phyloP scores from a whole-genome alignment of 2,329 filamentous ascomycete genomes.

The Xylariaceae sp. region DNA sequence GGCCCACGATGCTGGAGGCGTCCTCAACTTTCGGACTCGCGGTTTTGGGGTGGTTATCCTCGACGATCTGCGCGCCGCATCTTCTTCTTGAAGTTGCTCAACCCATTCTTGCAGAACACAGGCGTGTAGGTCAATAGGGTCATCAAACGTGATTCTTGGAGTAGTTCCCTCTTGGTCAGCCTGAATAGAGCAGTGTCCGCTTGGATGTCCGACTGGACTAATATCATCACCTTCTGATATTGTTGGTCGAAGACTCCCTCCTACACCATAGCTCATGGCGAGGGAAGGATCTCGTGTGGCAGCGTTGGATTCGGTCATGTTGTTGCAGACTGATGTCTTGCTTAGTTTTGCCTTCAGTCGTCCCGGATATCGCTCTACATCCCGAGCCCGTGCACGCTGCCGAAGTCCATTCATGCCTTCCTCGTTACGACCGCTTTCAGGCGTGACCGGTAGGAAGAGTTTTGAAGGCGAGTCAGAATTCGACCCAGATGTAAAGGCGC shows the following conservation, averaged over 20 bases:
- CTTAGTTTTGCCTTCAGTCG: conserved; percentile 6
- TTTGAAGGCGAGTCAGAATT: neutral
- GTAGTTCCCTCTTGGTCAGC: neutral
- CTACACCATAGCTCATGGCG: too few relatives aligned
- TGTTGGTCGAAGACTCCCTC: too few relatives aligned
- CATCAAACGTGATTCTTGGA: neutral
- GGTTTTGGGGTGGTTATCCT: conserved; percentile 5
- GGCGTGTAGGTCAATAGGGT: conserved; percentile 17
- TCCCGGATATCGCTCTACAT: conserved; percentile 6
- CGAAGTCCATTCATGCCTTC: conserved; percentile 9
- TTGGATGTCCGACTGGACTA: neutral
- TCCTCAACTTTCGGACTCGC: conserved; percentile 13
- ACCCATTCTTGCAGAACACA: conserved; percentile 28
- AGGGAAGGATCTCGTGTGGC: neutral
- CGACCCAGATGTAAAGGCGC: neutral
- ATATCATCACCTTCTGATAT: too few relatives aligned
- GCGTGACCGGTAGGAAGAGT: neutral
- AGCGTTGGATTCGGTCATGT: conserved; percentile 1
- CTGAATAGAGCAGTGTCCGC: neutral
- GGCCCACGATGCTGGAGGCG: conserved; percentile 30
- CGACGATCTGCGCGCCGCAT: conserved; percentile 8
- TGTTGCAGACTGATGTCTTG: conserved; percentile 1
- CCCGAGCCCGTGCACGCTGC: conserved; percentile 12
- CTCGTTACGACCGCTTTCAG: neutral
- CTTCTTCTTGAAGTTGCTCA: conserved; percentile 24